Conservation (phyloP, 306 rosid species). For the Rubus idaeus region DNA sequence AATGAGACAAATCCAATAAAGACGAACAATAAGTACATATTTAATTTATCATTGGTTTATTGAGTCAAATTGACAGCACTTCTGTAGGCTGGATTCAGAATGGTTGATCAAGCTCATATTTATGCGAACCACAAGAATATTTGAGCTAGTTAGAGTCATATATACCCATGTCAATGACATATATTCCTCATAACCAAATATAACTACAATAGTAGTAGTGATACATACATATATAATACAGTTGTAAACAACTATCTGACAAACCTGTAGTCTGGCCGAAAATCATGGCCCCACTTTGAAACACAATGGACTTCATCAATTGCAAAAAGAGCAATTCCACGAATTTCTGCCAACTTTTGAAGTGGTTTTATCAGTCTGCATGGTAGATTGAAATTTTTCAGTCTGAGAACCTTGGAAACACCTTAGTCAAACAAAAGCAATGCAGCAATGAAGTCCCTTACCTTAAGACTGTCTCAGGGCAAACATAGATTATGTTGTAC, state of each 20-base stretch:
- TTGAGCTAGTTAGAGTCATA: background rate
- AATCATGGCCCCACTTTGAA: slow-evolving; percentile 98
- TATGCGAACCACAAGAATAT: background rate
- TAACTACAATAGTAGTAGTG: background rate
- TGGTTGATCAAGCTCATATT: background rate
- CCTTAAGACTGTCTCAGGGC: slow-evolving; percentile 90
- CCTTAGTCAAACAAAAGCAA: background rate
- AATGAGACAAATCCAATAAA: background rate
- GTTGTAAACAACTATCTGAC: slow-evolving; percentile 16
- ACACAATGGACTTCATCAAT: slow-evolving; percentile 96
- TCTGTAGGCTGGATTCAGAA: background rate
- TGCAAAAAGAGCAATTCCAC: slow-evolving; percentile 86
- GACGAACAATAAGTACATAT: background rate
- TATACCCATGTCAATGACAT: background rate
- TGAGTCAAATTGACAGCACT: background rate
- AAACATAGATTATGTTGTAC: slow-evolving; percentile 72
- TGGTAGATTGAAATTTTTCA: slow-evolving; percentile 2
- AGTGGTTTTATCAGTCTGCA: slow-evolving; percentile 75
- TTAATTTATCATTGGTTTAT: background rate
- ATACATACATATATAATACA: background rate
- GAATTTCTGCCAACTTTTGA: slow-evolving; percentile 69
- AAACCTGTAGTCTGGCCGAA: slow-evolving; percentile 91
- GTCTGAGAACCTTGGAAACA: background rate
- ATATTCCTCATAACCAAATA: background rate
- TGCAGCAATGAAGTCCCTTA: slow-evolving; percentile 2